Base-by-base conservation (phyloP, 176 grass and related monocot genomes). In the Oryza officinalis region DNA sequence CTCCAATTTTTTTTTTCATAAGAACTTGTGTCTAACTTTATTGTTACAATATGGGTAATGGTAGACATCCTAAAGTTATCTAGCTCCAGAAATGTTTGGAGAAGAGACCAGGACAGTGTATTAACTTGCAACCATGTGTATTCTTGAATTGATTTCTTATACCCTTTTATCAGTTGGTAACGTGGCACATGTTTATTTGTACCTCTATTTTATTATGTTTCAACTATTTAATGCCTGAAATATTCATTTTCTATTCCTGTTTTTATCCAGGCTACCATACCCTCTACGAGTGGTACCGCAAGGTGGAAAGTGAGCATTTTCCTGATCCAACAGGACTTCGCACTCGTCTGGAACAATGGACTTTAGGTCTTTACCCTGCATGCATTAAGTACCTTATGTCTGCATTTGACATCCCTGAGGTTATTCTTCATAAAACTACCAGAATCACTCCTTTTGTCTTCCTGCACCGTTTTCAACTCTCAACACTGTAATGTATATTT, bases 361-460 rank as follows among this genome's bases (percentile, higher is more conserved):
- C 97, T 22, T 96, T 99, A 22, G 97, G 97, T 13, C 86, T 99
- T 67, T 99, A 99, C 75, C 96, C 96, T 72, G 96, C 96, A 20
- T 94, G 93, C 92, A 96, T 99, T 64, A 99, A 99, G 86, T 99
- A 99, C 78, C 91, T 99, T 23, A 99, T 99, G 97, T 99, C 97
- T 15, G 97, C 97, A 71, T 99, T 99, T 33, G 97, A 99, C 57
- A 78, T 99, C 63, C 93, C 97, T 13, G 97, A 99, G 97, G 96
- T 99, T 77, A 81, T 47, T 70, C 13, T 85, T 63, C 23, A 22
- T 79, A 81, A 66, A 66, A 61, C 33, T 46, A 37, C 35, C 17
- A 71, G 64, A 5, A 66, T 37, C 13, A 59, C 35, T 65, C 9
- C 28, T 86, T 68, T 81, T 47, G 70, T 30, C 81, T 27, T 35